Conservation (phyloP, 805 yeast species). For the Candida berthetii region DNA sequence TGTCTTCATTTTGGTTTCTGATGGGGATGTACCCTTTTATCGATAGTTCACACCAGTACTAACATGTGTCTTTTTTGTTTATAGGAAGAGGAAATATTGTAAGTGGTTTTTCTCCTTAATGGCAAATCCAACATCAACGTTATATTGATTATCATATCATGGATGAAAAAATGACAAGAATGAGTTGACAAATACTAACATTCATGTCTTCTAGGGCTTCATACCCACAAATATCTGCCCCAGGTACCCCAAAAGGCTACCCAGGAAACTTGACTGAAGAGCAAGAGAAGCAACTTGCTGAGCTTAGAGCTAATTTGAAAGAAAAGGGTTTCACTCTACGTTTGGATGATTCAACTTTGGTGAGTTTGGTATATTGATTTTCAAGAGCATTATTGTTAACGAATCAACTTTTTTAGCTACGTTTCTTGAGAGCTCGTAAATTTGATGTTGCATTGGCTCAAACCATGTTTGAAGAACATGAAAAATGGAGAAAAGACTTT, state of each 20-base stretch:
- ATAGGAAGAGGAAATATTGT: background rate
- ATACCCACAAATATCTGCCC: conserved; percentile 68
- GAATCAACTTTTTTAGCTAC: conserved; percentile 25
- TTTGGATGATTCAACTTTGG: conserved; percentile 78
- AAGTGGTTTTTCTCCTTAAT: background rate
- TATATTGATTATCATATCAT: too few species aligned
- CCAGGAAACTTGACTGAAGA: conserved; percentile 73
- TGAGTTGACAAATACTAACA: too few species aligned
- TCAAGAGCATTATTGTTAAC: background rate
- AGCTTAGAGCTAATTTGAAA: conserved; percentile 50
- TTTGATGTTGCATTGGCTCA: conserved; percentile 77
- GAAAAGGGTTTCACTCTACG: conserved; percentile 70
- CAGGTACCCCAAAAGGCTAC: conserved; percentile 63
- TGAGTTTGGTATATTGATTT: conserved; percentile 15
- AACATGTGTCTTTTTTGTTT: too few species aligned
- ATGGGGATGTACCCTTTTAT: too few species aligned
- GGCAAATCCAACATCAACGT: background rate
- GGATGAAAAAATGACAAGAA: too few species aligned
- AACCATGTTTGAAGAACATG: conserved; percentile 81
- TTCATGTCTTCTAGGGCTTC: conserved; percentile 30
- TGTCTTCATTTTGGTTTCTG: too few species aligned
- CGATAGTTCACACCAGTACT: too few species aligned
- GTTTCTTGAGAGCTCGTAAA: conserved; percentile 94
- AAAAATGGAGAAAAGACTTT: conserved; percentile 83
- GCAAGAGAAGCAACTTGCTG: conserved; percentile 54